Conservation (phyloP, 441 rosid species). For the Erodium chrysanthum region DNA sequence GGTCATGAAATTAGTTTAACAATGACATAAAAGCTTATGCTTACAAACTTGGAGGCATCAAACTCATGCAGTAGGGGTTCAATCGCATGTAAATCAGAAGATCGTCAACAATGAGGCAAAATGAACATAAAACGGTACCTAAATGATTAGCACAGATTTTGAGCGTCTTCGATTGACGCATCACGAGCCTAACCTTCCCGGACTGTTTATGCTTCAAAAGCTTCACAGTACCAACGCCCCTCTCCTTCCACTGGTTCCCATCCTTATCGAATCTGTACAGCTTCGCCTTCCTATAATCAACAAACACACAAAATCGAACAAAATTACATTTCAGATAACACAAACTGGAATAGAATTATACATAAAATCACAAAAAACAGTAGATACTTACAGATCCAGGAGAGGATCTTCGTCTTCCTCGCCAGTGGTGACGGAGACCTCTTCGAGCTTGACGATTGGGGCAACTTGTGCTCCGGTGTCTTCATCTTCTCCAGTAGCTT, state of each 20-base stretch:
- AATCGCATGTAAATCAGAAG: neutral
- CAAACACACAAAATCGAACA: neutral
- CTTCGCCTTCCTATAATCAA: neutral
- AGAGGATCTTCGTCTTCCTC: constrained; percentile 5
- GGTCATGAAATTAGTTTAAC: neutral
- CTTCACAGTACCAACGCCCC: constrained; percentile 7
- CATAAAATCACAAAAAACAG: neutral
- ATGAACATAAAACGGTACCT: constrained; percentile 5
- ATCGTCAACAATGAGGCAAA: neutral
- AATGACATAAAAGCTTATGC: too few relatives aligned
- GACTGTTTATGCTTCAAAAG: constrained; percentile 21
- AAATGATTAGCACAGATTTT: constrained; percentile 22
- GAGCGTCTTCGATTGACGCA: constrained; percentile 24
- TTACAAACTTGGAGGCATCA: neutral
- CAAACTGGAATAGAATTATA: neutral
- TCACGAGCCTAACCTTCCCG: constrained; percentile 22
- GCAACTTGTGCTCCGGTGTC: constrained; percentile 1
- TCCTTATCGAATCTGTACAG: constrained; percentile 7
- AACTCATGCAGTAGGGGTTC: neutral
- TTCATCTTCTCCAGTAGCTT: constrained; percentile 1
- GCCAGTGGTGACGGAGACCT: constrained; percentile 1
- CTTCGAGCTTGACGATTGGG: neutral
- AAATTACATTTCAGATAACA: neutral
- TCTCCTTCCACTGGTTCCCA: constrained; percentile 7
- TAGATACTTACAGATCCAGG: neutral